These are phyloP conservation scores for Penicillium freii DNA, from an alignment of 2,329 filamentous ascomycete species.

Conservation along the genomic window DNA sequence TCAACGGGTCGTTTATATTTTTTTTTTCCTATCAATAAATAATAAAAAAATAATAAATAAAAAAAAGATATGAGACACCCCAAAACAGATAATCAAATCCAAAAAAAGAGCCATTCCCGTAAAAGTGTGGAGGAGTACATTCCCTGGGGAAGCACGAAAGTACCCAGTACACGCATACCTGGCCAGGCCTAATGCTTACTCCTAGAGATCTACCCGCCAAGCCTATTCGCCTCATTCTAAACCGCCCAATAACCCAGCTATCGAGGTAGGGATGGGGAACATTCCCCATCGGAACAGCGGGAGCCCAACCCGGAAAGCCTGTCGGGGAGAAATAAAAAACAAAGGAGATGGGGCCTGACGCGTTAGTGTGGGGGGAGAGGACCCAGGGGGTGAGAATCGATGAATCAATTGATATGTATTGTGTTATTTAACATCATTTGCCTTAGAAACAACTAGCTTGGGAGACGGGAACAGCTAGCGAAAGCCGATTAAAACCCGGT, in stretches of 20 bases:
- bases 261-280: constrained; percentile 7
- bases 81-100: background rate
- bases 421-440: background rate
- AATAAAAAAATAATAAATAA: background rate
- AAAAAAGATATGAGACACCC: constrained; percentile 6
- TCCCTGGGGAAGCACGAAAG: constrained; percentile 14
- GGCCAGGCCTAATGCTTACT: constrained; percentile 9
- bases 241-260: constrained; percentile 7
- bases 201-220: constrained; percentile 15
- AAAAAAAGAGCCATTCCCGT: constrained; percentile 7
- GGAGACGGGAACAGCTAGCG: background rate
- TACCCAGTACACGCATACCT: constrained; percentile 16
- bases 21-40: background rate
- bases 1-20: constrained; percentile 5
- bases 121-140: constrained; percentile 22
- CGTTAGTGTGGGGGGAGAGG: constrained; percentile 11
- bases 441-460: background rate
- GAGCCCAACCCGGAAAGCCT: constrained; percentile 2
- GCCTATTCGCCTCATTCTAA: constrained; percentile 20
- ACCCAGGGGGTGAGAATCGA: constrained; percentile 6
- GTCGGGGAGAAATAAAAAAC: constrained; percentile 6
- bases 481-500: background rate
- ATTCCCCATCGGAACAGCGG: constrained; percentile 14
- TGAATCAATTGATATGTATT: background rate
- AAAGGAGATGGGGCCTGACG: constrained; percentile 8